A percentile compares a stretch with the other conserved stretches of the same genome.
Conservation (phyloP, 1,284 basidiomycete species). For the Cystobasidiaceae sp. region DNA sequence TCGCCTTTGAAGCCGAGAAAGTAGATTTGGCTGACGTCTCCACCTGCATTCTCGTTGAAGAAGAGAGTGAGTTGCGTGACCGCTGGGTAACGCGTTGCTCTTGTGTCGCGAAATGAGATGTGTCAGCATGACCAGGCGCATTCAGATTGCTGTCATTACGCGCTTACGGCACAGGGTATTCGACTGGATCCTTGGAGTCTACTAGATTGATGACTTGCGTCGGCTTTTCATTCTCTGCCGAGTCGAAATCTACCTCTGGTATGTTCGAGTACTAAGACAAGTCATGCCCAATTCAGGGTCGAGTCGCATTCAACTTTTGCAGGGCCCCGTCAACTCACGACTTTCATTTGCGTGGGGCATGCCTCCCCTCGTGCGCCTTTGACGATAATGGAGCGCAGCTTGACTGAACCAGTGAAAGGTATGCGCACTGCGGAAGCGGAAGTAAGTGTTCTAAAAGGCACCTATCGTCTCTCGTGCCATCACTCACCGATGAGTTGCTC, state of each 20-base stretch:
- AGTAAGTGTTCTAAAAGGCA: background rate
- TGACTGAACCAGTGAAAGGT: constrained; percentile 41
- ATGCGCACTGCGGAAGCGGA: constrained; percentile 33
- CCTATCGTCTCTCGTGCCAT: background rate
- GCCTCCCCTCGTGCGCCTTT: constrained; percentile 34
- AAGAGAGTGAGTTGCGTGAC: constrained; percentile 40
- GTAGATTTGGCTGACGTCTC: constrained; percentile 39
- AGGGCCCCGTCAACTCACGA: constrained; percentile 11
- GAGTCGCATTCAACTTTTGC: too few species aligned
- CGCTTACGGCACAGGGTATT: constrained; percentile 40
- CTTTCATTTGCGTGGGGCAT: constrained; percentile 29
- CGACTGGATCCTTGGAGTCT: constrained; percentile 35
- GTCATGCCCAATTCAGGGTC: too few species aligned
- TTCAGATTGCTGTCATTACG: too few species aligned
- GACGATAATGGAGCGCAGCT: constrained; percentile 41
- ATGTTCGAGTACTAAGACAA: constrained; percentile 33
- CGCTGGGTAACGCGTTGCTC: constrained; percentile 38
- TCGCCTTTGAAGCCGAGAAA: constrained; percentile 44
- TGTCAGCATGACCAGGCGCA: too few species aligned
- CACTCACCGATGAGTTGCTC: constrained; percentile 22
- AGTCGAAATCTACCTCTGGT: constrained; percentile 41
- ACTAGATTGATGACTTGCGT: constrained; percentile 41
- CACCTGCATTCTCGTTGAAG: constrained; percentile 42
- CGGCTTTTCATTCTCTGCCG: constrained; percentile 34
- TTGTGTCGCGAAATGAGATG: too few species aligned